Conservation (phyloP, 495 filamentous ascomycete genomes). For the Paragyromitra xinjiangensis region DNA sequence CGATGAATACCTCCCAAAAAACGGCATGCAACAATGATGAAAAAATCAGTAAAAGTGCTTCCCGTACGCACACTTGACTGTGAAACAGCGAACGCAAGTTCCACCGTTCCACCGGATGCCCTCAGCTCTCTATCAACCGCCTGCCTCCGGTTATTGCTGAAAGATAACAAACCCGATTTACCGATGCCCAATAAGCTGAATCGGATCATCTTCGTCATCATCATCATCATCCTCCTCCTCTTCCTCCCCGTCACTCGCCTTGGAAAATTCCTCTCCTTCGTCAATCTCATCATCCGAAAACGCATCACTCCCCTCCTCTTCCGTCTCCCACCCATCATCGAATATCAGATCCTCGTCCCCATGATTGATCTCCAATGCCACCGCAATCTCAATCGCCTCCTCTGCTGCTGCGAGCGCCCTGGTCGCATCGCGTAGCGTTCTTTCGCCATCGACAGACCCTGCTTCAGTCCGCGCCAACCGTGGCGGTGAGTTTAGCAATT, state of each 20-base stretch:
- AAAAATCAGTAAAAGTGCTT: conserved; percentile 12
- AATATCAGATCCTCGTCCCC: conserved; percentile 60
- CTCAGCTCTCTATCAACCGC: neutral
- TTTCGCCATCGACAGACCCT: conserved; percentile 64
- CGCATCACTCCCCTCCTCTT: conserved; percentile 57
- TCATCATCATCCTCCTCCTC: conserved; percentile 63
- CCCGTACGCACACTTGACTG: neutral
- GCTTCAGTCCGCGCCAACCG: conserved; percentile 57
- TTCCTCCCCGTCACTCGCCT: conserved; percentile 55
- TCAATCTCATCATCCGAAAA: conserved; percentile 60
- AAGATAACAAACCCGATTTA: conserved; percentile 49
- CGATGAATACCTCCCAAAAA: neutral
- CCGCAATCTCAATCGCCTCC: conserved; percentile 58
- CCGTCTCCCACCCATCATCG: conserved; percentile 57
- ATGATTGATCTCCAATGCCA: conserved; percentile 56
- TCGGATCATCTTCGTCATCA: conserved; percentile 68
- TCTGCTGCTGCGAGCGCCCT: conserved; percentile 62
- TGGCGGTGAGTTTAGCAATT: conserved; percentile 55
- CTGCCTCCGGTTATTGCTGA: neutral
- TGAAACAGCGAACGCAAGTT: conserved; percentile 25
- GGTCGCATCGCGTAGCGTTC: conserved; percentile 73
- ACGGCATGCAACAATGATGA: neutral
- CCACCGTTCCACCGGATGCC: neutral
- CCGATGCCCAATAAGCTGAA: conserved; percentile 78
- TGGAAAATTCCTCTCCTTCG: conserved; percentile 64